These are phyloP conservation scores for Hypoxylon sp. DNA, from an alignment of 2,329 filamentous ascomycete genomes.

Conservation along the genomic window DNA sequence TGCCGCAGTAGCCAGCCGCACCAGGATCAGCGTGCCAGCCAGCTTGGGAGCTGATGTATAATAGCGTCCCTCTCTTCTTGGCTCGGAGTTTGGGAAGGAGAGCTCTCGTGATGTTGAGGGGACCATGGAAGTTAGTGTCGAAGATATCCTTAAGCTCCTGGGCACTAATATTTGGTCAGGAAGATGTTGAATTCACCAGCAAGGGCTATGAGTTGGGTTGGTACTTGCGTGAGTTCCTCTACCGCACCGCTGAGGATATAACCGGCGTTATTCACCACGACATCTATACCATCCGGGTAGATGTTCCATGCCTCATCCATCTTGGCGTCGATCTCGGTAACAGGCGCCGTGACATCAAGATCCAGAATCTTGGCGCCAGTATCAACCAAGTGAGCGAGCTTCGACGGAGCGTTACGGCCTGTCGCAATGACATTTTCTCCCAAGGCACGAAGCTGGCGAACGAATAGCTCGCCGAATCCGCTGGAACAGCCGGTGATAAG, in stretches of 20 bases:
- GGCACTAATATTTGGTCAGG: constrained; percentile 37
- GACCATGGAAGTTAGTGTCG: constrained; percentile 56
- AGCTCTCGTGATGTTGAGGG: constrained; percentile 55
- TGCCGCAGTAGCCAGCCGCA: constrained; percentile 46
- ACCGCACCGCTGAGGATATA: constrained; percentile 45
- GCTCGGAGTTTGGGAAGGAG: constrained; percentile 52
- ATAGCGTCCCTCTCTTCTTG: constrained; percentile 50
- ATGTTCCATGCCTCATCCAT: constrained; percentile 41
- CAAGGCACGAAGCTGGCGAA: constrained; percentile 54
- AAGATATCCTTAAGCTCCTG: constrained; percentile 48
- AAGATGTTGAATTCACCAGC: neutral
- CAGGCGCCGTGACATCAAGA: constrained; percentile 46
- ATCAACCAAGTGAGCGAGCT: constrained; percentile 53
- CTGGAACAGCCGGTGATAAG: constrained; percentile 61
- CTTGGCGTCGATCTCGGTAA: constrained; percentile 38
- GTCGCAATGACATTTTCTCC: constrained; percentile 60
- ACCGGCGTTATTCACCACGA: no score
- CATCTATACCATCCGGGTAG: constrained; percentile 14
- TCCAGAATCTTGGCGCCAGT: constrained; percentile 51
- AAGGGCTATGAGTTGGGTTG: neutral
- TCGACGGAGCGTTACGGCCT: constrained; percentile 54
- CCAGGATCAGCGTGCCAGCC: constrained; percentile 52
- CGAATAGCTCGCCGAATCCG: constrained; percentile 58
- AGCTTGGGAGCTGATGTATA: constrained; percentile 55
- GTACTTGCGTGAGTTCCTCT: constrained; percentile 48